Conservation (phyloP, 768 basidiomycete species). For the Serendipita sp. region DNA sequence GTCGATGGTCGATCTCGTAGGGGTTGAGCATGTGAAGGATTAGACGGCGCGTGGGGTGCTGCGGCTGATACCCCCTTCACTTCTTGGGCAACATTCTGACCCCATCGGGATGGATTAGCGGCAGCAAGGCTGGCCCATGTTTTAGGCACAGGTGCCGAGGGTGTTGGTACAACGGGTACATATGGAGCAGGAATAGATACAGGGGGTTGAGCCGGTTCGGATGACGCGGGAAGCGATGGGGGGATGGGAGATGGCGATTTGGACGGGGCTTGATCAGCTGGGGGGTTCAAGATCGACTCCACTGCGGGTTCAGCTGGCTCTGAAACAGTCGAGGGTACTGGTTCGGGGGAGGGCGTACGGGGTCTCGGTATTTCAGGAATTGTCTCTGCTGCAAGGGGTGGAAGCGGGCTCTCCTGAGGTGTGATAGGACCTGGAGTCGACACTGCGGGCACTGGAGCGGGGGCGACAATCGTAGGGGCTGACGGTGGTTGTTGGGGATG, state of each 20-base stretch:
- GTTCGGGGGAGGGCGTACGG: constrained; percentile 24
- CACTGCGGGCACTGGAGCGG: constrained; percentile 20
- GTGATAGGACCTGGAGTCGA: constrained; percentile 20
- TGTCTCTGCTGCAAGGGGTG: constrained; percentile 13
- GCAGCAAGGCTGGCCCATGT: constrained; percentile 91
- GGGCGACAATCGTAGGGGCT: constrained; percentile 13
- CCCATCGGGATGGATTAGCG: constrained; percentile 69
- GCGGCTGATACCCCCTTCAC: constrained; percentile 61
- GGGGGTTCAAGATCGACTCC: constrained; percentile 14
- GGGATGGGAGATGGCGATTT: constrained; percentile 12
- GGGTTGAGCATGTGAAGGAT: constrained; percentile 7
- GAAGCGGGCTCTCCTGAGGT: constrained; percentile 9
- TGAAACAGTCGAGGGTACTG: constrained; percentile 26
- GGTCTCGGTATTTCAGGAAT: constrained; percentile 16
- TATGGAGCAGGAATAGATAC: constrained; percentile 17
- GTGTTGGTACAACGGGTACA: constrained; percentile 23
- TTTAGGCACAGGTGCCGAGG: constrained; percentile 39
- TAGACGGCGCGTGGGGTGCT: constrained; percentile 16
- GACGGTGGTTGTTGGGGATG: constrained; percentile 18
- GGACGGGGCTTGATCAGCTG: constrained; percentile 8
- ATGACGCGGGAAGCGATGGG: constrained; percentile 9
- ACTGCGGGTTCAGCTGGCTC: constrained; percentile 25
- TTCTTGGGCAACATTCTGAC: constrained; percentile 59
- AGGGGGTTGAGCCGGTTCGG: constrained; percentile 16
- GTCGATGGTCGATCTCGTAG: constrained; percentile 2